These are phyloP conservation scores for Filosporella fistucella DNA, from an alignment of 495 filamentous ascomycete species.

Conservation along the genomic window DNA sequence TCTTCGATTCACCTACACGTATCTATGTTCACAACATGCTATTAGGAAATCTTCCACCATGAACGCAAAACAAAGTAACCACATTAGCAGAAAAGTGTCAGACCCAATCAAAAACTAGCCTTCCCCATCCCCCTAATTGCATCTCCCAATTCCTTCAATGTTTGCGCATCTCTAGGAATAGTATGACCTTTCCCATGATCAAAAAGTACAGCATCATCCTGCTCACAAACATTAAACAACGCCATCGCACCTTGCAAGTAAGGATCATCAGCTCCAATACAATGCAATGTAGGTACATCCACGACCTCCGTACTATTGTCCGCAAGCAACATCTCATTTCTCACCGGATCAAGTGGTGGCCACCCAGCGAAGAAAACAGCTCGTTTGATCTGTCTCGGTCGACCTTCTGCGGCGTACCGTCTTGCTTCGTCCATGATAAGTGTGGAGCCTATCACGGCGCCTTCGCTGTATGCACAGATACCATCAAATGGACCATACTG, in stretches of 20 bases:
- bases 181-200: conserved; percentile 53
- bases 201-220: conserved; percentile 40
- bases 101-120: not conserved
- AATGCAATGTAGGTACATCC: conserved; percentile 49
- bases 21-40: too few species aligned
- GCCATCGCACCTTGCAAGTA: conserved; percentile 45
- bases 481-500: conserved; percentile 38
- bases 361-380: conserved; percentile 51
- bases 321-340: conserved; percentile 31
- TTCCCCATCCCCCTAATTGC: not conserved
- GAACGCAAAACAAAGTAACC: too few species aligned
- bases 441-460: conserved; percentile 44
- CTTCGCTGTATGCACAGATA: conserved; percentile 51
- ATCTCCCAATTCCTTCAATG: conserved; percentile 33
- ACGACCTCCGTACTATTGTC: conserved; percentile 43
- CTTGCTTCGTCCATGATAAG: conserved; percentile 43
- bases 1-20: too few species aligned
- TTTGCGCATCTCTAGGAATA: conserved; percentile 43
- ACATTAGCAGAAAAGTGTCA: too few species aligned
- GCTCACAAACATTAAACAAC: conserved; percentile 51
- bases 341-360: conserved; percentile 40
- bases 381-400: conserved; percentile 41
- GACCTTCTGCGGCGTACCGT: conserved; percentile 30
- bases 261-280: conserved; percentile 51
- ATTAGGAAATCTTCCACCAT: too few species aligned